These are phyloP conservation scores for Desmodesmus armatus DNA, from an alignment of 139 green algal genomes.

Conservation along the genomic window DNA sequence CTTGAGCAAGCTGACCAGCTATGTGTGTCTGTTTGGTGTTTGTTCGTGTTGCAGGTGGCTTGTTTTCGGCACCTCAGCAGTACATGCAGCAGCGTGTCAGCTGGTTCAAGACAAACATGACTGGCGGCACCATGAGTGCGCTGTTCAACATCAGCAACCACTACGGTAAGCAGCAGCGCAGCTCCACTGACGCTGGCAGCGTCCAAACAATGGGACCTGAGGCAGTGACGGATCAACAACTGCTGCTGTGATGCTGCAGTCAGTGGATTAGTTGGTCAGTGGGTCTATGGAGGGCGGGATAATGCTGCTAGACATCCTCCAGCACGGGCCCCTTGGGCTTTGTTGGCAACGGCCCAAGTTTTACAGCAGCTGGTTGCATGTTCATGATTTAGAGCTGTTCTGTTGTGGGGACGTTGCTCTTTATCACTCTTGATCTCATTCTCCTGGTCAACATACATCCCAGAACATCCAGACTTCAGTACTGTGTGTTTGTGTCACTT, in stretches of 20 bases:
- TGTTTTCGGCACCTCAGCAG: conserved; percentile 59
- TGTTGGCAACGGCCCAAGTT: neutral
- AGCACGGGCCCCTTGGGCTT: too few relatives aligned
- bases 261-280: neutral
- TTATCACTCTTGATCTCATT: too few relatives aligned
- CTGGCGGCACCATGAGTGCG: conserved; percentile 80
- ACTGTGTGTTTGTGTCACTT: too few relatives aligned
- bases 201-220: neutral
- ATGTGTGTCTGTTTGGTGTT: too few relatives aligned
- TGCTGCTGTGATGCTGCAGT: neutral
- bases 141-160: conserved; percentile 89
- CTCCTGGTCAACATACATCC: too few relatives aligned
- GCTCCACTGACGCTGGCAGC: neutral
- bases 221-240: neutral
- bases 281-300: too few relatives aligned
- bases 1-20: too few relatives aligned
- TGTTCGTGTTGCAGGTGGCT: conserved; percentile 41
- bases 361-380: neutral
- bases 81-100: conserved; percentile 75
- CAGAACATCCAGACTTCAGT: too few relatives aligned
- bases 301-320: too few relatives aligned
- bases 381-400: neutral
- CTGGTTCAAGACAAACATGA: conserved; percentile 66
- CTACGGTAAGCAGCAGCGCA: conserved; percentile 75
- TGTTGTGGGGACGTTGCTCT: too few relatives aligned